Evolutionary conservation across 106 monocot genomes (phyloP).

Genomic region (Gastrodia elata): DNA sequence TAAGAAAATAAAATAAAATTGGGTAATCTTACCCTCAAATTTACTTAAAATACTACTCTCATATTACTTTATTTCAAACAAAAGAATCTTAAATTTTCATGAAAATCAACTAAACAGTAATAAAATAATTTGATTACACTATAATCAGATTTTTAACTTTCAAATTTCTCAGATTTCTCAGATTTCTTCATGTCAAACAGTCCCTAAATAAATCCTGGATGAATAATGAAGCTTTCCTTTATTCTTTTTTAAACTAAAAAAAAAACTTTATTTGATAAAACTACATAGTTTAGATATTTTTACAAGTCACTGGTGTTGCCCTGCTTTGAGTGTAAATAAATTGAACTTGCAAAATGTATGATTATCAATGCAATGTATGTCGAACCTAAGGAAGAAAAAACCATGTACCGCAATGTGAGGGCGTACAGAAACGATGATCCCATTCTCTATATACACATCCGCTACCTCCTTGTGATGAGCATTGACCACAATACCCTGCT

Average conservation of each 20-base stretch:
- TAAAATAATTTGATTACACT: too few relatives aligned
- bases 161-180: too few relatives aligned
- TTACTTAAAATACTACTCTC: too few relatives aligned
- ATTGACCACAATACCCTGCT: constrained; percentile 94
- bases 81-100: too few relatives aligned
- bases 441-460: constrained; percentile 91
- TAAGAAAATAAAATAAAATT: too few relatives aligned
- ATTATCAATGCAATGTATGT: not conserved
- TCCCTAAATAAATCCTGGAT: too few relatives aligned
- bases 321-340: not conserved
- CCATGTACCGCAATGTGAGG: constrained; percentile 54
- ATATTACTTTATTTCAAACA: too few relatives aligned
- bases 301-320: not conserved
- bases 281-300: not conserved
- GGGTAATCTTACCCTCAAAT: too few relatives aligned
- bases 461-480: constrained; percentile 83
- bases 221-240: too few relatives aligned
- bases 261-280: constrained; percentile 3
- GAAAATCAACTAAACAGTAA: too few relatives aligned
- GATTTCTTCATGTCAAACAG: too few relatives aligned
- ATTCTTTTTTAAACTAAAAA: not conserved
- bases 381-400: not conserved
- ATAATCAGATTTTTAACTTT: too few relatives aligned
- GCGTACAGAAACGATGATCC: constrained; percentile 55
- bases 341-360: not conserved